Percentiles rank a stretch among this genome's conserved stretches.
phyloP scores from a whole-genome alignment of 1,139 yeast species.

The Taiozyma sp. region DNA sequence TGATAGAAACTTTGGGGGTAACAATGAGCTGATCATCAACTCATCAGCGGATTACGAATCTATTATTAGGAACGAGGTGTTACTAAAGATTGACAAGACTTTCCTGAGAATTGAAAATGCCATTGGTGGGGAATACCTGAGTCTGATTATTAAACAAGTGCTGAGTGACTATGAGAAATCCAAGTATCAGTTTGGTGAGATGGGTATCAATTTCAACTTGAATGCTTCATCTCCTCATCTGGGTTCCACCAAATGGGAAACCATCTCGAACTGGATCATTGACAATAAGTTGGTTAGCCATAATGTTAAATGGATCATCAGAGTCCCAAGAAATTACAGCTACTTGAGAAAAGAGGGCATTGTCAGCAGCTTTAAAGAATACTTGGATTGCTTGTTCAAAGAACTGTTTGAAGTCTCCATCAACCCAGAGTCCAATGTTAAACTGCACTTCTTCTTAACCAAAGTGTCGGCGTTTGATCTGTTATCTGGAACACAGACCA shows the following conservation, averaged over 20 bases:
- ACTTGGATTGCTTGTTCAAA: conserved; percentile 16
- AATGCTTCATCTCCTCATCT: conserved; percentile 4
- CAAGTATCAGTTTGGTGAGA: conserved; percentile 22
- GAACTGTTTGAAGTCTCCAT: conserved; percentile 21
- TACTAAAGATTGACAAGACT: conserved; percentile 74
- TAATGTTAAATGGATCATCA: conserved; percentile 22
- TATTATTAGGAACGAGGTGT: conserved; percentile 15
- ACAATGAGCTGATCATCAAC: conserved; percentile 7
- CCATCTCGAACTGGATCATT: conserved; percentile 19
- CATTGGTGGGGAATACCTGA: conserved; percentile 84
- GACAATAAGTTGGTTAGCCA: conserved; percentile 22
- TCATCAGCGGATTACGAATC: conserved; percentile 14
- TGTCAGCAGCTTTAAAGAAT: conserved; percentile 16
- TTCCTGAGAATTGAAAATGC: conserved; percentile 92
- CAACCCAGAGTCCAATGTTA: conserved; percentile 16
- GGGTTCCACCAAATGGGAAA: conserved; percentile 14
- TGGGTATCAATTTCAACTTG: conserved; percentile 20
- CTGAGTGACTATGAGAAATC: conserved; percentile 52
- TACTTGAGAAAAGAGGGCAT: conserved; percentile 6
- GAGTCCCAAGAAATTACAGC: conserved; percentile 22
- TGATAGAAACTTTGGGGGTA: conserved; percentile 15
- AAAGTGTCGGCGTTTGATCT: conserved; percentile 21
- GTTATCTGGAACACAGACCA: conserved; percentile 11
- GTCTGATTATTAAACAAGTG: conserved; percentile 90
- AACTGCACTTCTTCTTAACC: conserved; percentile 20